These are phyloP conservation scores for Verticillium albo-atrum DNA, from an alignment of 2,329 filamentous ascomycete species.

Conservation along the genomic window DNA sequence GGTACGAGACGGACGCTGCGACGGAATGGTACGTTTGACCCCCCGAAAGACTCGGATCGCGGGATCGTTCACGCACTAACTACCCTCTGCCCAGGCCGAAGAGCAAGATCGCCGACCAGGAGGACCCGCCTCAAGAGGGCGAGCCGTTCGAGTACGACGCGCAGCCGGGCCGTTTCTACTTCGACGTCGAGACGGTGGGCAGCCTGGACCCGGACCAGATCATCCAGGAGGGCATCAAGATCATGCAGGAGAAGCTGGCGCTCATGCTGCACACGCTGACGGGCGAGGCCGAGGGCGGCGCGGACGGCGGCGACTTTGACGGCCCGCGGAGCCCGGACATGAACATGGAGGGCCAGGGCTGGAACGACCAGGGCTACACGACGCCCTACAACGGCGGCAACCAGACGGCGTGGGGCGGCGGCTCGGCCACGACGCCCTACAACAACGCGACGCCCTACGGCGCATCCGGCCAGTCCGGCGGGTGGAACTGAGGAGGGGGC, in stretches of 20 bases:
- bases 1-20: slow-evolving; percentile 82
- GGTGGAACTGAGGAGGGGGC: slow-evolving; percentile 36
- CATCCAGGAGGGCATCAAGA: slow-evolving; percentile 81
- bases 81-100: slow-evolving; percentile 79
- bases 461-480: slow-evolving; percentile 40
- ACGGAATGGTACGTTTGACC: slow-evolving; percentile 71
- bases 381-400: slow-evolving; percentile 61
- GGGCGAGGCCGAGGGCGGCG: slow-evolving; percentile 47
- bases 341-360: slow-evolving; percentile 47
- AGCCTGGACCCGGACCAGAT: slow-evolving; percentile 87
- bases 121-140: slow-evolving; percentile 74
- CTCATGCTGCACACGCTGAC: slow-evolving; percentile 64
- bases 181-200: slow-evolving; percentile 86
- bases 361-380: slow-evolving; percentile 59
- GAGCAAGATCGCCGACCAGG: slow-evolving; percentile 74
- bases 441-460: slow-evolving; percentile 39
- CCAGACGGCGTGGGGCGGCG: slow-evolving; percentile 62
- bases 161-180: slow-evolving; percentile 80
- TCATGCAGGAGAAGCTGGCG: slow-evolving; percentile 87
- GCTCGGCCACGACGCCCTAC: slow-evolving; percentile 42
- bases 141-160: slow-evolving; percentile 91
- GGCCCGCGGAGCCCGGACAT: slow-evolving; percentile 63
- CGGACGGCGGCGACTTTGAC: slow-evolving; percentile 55
- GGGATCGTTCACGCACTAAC: no score
- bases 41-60: no score